Evolutionary conservation across 1,284 basidiomycete genomes (phyloP).

Genomic region (Cystobasidium sp.): DNA sequence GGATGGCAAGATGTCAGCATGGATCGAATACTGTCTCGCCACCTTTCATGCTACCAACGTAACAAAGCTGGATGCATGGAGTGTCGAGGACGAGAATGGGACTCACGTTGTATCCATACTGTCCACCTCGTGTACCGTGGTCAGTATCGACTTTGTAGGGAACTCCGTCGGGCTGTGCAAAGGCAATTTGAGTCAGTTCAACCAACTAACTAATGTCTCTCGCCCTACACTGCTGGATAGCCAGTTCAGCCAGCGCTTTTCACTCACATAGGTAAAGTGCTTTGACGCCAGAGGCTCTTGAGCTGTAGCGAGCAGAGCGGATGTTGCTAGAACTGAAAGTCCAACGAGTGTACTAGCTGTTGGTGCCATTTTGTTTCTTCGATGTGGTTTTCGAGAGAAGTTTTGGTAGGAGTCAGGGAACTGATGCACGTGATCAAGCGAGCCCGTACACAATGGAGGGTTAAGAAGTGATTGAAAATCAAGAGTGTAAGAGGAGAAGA

Average conservation of each 20-base stretch:
- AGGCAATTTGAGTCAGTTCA: too few species aligned
- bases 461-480: too few species aligned
- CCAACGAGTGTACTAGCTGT: conserved; percentile 15
- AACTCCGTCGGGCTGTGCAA: conserved; percentile 33
- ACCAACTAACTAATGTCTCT: too few species aligned
- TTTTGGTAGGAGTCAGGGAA: too few species aligned
- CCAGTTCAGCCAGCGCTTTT: too few species aligned
- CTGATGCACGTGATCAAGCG: too few species aligned
- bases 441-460: too few species aligned
- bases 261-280: conserved; percentile 46
- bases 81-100: background rate
- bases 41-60: too few species aligned
- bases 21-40: too few species aligned
- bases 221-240: too few species aligned
- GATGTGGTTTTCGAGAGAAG: background rate
- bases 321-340: conserved; percentile 37
- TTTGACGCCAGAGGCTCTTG: conserved; percentile 47
- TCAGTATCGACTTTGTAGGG: conserved; percentile 45
- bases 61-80: too few species aligned
- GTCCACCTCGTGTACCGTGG: conserved; percentile 41
- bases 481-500: too few species aligned
- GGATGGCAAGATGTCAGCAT: background rate
- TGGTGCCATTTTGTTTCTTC: background rate
- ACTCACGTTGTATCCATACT: conserved; percentile 45
- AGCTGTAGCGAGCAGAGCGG: conserved; percentile 37